Conservation (phyloP, 768 basidiomycete species). For the Phaffia australis region DNA sequence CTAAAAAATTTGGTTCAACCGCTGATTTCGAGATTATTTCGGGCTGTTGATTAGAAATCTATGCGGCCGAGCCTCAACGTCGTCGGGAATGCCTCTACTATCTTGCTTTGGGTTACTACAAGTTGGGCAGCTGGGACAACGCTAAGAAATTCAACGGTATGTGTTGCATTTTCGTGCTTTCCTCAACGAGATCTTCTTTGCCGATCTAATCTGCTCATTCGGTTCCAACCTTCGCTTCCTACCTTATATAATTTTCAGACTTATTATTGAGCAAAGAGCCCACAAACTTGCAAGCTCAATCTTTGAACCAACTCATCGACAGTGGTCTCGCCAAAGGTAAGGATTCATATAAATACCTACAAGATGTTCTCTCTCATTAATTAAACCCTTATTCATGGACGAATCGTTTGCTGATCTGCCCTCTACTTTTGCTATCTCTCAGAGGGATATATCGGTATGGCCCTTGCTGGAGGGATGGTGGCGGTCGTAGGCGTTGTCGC, state of each 20-base stretch:
- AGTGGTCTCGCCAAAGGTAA: slow-evolving; percentile 68
- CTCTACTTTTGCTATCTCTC: slow-evolving; percentile 20
- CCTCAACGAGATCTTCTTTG: slow-evolving; percentile 1
- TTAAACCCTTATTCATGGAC: neutral
- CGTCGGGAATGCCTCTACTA: slow-evolving; percentile 94
- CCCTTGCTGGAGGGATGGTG: slow-evolving; percentile 78
- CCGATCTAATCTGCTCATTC: no score
- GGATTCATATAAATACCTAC: slow-evolving; percentile 24
- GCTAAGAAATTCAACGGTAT: slow-evolving; percentile 84
- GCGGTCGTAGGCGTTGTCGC: slow-evolving; percentile 53
- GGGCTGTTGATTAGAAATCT: slow-evolving; percentile 56
- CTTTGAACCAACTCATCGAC: slow-evolving; percentile 74
- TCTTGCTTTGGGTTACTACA: slow-evolving; percentile 89
- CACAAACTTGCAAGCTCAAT: slow-evolving; percentile 81
- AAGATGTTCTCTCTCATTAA: neutral
- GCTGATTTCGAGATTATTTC: neutral
- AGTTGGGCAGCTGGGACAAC: slow-evolving; percentile 88
- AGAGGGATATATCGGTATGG: slow-evolving; percentile 99
- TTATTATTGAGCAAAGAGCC: slow-evolving; percentile 86
- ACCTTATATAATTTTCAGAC: slow-evolving; percentile 42
- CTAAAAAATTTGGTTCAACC: neutral
- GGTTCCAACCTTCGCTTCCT: neutral
- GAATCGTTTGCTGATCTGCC: neutral
- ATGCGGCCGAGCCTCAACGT: slow-evolving; percentile 71
- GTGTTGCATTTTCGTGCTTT: slow-evolving; percentile 32